Base-by-base conservation (phyloP, 805 yeast species). In the Metschnikowia drakensbergensis region DNA sequence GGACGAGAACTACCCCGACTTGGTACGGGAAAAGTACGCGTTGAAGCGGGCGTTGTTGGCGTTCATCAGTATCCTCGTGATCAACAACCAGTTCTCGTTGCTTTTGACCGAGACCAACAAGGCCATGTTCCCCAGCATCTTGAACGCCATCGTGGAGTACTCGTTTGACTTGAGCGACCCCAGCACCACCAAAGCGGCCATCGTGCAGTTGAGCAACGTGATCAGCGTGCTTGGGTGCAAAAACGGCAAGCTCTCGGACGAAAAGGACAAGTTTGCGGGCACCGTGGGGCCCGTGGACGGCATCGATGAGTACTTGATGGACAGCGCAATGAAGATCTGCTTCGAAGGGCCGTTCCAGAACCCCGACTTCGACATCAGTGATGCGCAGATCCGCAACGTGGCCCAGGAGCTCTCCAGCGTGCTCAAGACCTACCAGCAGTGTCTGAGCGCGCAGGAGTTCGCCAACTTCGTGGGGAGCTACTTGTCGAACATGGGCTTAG, bases 311-410 rank as follows among this genome's bases (percentile, higher is more conserved):
- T 80, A 81, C 59, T 75, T 91, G 50, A 80, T 88, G 65, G 81
- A 83, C 44, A 84, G 83, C 54, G 74, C 82, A 27, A 77, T 90
- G 3, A 77, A 84, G 43, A 68, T 88, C 47, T 75, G 84, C 32
- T 86, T 89, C 70, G 91, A 88, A 63, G 71, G 89, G 42, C 88
- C 96, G n/a, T 83, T 88, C 63, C 83, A 85, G 56, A 78, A 83
- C 32, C 77, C 77, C 30, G 77, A 75, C 33, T 83, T 84, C 58
- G 80, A 84, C 59, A 69, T 83, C 42, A 80, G 81, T 54, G 96
- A 90, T 64, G 96, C 96, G 4, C 91, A 88, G 62, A 80, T 79
- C 55, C 77, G 92, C 59, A 75, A 83, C 50, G 75, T 87, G 34
- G 83, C 89, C 1, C 80, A 82, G 54, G 99, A 92, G 60, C 72